Evolutionary conservation across 805 yeast species (phyloP), one percentile per base, ranked within the genome.

Genomic region (Candida sonorensis): DNA sequence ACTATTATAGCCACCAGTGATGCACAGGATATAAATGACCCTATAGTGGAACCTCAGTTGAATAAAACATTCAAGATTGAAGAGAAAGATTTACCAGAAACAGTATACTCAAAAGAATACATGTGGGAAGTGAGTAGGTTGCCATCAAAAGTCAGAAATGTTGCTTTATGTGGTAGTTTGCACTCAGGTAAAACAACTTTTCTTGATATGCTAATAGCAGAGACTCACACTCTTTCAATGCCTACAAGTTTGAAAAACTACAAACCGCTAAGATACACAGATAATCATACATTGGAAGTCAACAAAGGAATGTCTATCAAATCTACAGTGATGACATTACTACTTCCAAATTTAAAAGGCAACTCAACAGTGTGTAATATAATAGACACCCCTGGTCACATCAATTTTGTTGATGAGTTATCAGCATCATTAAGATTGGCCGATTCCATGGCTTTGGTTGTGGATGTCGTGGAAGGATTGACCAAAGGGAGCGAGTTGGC

Each of bases 301-400:
- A 75, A 75, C 26, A 61, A 96, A 38, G 88, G 87, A 0, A 41
- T 85, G 5, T 66, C 94, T 2, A 66, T 85, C 11, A 77, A 77
- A 45, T 32, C 80, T 1, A 59, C 79, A 1, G 77, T 85, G 0
- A 66, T 81, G 42, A 62, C 90, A 0, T 44, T 84, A 8, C 51
- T 88, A 6, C 53, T 80, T 11, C 72, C 69, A 0, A 74, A 75
- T 48, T 40, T 72, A 18, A 57, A 53, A 10, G 71, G 65, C 1
- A 73, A 70, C 39, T 78, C 94, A 0, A 56, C 61, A 12, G 72
- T 74, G 0, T 46, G 78, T 14, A 84, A 81, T 47, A 40, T 88
- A 1, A 42, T 86, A 1, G 99, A 94, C 48, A 65, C 95, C 0
- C 99, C 99, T 0, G 99, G 99, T 0, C 97, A 92, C 55, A 70